Conservation (phyloP, 2,329 filamentous ascomycete genomes). For the Aaosphaeria arxii region DNA sequence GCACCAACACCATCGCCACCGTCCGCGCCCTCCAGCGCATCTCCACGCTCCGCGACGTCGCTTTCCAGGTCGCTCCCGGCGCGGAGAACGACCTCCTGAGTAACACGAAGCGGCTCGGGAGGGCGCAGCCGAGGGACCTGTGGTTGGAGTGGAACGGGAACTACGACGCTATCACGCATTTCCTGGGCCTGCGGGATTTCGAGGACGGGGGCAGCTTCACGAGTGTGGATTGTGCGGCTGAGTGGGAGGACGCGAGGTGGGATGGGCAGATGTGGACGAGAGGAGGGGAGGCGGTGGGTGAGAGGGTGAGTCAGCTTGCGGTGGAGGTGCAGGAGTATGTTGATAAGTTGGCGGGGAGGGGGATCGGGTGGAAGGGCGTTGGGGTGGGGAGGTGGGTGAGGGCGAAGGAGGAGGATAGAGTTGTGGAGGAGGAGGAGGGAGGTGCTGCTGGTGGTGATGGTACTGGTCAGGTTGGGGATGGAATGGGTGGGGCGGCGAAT, state of each 20-base stretch:
- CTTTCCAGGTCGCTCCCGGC: constrained; percentile 43
- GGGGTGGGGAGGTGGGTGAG: constrained; percentile 18
- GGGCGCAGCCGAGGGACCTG: constrained; percentile 42
- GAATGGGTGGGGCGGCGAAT: too few species aligned
- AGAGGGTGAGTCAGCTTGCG: background rate
- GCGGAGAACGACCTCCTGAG: constrained; percentile 38
- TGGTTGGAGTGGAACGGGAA: constrained; percentile 36
- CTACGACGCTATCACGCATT: constrained; percentile 23
- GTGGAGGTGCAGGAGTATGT: constrained; percentile 18
- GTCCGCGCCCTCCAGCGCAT: constrained; percentile 24
- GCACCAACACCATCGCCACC: constrained; percentile 51
- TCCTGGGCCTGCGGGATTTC: constrained; percentile 20
- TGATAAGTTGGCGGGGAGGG: constrained; percentile 15
- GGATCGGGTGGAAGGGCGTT: constrained; percentile 20
- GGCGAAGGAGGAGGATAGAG: background rate
- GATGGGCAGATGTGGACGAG: too few species aligned
- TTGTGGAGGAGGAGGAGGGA: background rate
- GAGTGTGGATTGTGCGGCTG: constrained; percentile 15
- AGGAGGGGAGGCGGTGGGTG: too few species aligned
- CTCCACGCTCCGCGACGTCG: constrained; percentile 29
- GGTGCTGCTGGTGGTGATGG: background rate
- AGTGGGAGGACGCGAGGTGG: background rate
- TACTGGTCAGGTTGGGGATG: too few species aligned
- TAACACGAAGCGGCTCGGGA: constrained; percentile 36
- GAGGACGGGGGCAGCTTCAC: constrained; percentile 16